phyloP scores from a whole-genome alignment of 768 basidiomycete species.

The Boletellus ananiceps region DNA sequence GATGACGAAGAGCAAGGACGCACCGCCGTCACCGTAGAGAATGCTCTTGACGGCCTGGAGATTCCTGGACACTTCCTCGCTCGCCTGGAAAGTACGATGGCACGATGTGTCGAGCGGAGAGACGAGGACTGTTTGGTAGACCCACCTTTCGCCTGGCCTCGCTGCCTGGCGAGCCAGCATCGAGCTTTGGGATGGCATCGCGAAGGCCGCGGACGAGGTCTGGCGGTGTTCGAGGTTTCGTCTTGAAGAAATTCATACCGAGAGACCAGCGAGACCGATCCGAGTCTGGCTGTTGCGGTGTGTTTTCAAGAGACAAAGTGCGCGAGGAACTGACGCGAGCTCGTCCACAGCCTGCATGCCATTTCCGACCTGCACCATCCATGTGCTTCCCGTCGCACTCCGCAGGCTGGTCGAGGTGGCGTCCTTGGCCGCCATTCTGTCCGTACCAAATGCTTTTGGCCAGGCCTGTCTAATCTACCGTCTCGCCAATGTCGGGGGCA shows the following conservation, averaged over 20 bases:
- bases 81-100: conserved; percentile 49
- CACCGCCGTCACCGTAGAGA: conserved; percentile 85
- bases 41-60: conserved; percentile 87
- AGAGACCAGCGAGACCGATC: not conserved
- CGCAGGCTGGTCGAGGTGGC: too few relatives aligned
- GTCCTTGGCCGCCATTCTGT: too few relatives aligned
- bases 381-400: not conserved
- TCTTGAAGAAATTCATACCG: conserved; percentile 95
- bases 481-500: too few relatives aligned
- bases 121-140: not conserved
- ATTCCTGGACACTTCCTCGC: conserved; percentile 86
- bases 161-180: conserved; percentile 64
- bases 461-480: too few relatives aligned
- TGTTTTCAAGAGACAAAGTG: not conserved
- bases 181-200: conserved; percentile 76
- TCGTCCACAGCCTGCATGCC: conserved; percentile 12
- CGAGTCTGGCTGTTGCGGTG: too few relatives aligned
- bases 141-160: conserved; percentile 80
- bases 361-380: conserved; percentile 5
- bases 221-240: conserved; percentile 80
- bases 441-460: too few relatives aligned
- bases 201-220: conserved; percentile 80
- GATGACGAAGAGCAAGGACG: conserved; percentile 19
- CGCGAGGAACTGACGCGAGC: not conserved
- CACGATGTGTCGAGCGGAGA: not conserved